Evolutionary conservation across 2,329 filamentous ascomycete genomes (phyloP), one percentile per base, ranked within the genome.

Genomic region (Colletotrichum paranaense): DNA sequence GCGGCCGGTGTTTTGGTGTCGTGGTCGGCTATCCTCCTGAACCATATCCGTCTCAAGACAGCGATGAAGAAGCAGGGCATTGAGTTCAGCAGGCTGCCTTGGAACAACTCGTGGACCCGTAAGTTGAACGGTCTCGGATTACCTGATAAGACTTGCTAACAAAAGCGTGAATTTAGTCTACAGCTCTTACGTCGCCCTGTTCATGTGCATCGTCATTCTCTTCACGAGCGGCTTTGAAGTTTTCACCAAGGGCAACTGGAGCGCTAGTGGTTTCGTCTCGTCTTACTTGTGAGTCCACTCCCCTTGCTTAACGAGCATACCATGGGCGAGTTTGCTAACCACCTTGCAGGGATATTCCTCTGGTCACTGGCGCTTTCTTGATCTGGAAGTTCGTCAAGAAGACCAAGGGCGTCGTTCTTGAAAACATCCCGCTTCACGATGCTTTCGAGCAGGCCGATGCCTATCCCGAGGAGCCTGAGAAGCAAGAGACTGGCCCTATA

Each of bases 201-300:
- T 85, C 73, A 89, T 92, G 84, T 90, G 87, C 78, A 83, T 91
- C 32, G 80, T 93, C 53, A 92, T 94, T 73, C 82, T 95, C 4
- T 84, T 95, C 53, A 95, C 93, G 4, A 92, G 92, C 74, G 92
- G 91, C 1, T 93, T 93, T 77, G 87, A 88, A 52, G 88, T 91
- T 4, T 93, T 93, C 78, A 91, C 90, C 81, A 87, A 89, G 0
- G 83, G 84, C 5, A 84, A 89, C n/a, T 93, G 89, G 86, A 86
- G 84, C n/a, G 85, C 86, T 0, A 84, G 83, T 30, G 85, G 81
- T 60, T 93, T 93, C 78, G 83, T 92, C 16, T 92, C 90, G 0
- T 86, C 89, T 0, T 93, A 93, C 76, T 86, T 92, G 30, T 90
- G 89, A 19, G 88, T 93, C n/a, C n/a, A 16, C 7, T 26, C 42